Evolutionary conservation across 352 stramenopile genomes (phyloP).

Genomic region (Phytophthora colocasiae): DNA sequence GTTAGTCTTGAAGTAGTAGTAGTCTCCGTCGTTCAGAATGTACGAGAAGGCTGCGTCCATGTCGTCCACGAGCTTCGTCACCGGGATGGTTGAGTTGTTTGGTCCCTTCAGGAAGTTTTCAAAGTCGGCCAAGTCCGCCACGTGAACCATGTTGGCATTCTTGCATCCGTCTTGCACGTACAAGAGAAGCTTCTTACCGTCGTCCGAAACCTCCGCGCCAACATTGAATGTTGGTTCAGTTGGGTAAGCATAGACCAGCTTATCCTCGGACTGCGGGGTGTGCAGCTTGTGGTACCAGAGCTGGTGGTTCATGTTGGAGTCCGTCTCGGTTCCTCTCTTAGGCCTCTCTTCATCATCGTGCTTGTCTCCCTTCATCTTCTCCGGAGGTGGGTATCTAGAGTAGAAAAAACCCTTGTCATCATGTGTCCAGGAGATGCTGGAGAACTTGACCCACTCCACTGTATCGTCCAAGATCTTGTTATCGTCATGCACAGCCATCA

Average conservation of each 20-base stretch:
- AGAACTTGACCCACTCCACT: constrained; percentile 92
- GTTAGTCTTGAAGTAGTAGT: constrained; percentile 91
- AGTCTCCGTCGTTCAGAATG: constrained; percentile 87
- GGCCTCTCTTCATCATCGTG: constrained; percentile 47
- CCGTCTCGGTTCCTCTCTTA: constrained; percentile 82
- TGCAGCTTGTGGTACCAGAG: constrained; percentile 83
- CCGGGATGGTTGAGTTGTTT: constrained; percentile 41
- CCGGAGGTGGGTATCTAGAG: constrained; percentile 75
- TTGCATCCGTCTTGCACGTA: constrained; percentile 88
- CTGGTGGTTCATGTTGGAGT: constrained; percentile 81
- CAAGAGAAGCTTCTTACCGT: constrained; percentile 80
- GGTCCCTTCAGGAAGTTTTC: constrained; percentile 50
- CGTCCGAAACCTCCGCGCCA: constrained; percentile 72
- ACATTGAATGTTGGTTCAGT: constrained; percentile 78
- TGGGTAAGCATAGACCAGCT: constrained; percentile 81
- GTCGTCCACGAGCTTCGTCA: constrained; percentile 87
- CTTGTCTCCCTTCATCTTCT: constrained; percentile 59
- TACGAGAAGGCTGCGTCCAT: constrained; percentile 89
- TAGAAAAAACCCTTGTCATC: constrained; percentile 91
- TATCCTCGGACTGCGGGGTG: constrained; percentile 75
- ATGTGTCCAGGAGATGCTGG: constrained; percentile 80
- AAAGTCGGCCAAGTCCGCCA: constrained; percentile 66
- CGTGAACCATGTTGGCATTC: constrained; percentile 90
- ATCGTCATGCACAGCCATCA: constrained; percentile 77
- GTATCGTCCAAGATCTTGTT: constrained; percentile 78